Conservation (phyloP, 148 eudicot genomes). For the Camellia lanceoleosa region DNA sequence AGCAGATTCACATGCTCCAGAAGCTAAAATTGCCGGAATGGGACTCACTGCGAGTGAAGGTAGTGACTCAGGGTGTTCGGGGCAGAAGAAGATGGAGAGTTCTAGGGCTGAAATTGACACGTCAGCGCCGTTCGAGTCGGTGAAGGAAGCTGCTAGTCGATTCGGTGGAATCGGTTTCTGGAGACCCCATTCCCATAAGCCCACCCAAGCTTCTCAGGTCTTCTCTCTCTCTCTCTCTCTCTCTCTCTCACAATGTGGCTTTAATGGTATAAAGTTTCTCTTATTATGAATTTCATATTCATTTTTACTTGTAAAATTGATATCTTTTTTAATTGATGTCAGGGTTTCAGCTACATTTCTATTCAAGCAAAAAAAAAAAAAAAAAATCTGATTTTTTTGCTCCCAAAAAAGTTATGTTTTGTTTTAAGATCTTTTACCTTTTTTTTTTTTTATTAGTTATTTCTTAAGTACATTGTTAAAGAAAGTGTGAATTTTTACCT, state of each 20-base stretch:
- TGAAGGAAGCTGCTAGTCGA: conserved; percentile 74
- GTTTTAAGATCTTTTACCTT: no score
- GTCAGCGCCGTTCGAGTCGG: conserved; percentile 91
- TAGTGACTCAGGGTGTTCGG: neutral
- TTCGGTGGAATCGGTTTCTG: conserved; percentile 91
- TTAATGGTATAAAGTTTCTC: neutral
- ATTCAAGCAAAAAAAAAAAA: neutral
- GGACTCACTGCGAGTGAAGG: neutral
- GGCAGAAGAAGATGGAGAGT: conserved; percentile 14
- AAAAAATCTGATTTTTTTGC: no score
- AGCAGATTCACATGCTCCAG: neutral
- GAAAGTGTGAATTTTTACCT: neutral
- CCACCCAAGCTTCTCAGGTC: conserved; percentile 23
- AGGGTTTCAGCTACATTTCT: conserved; percentile 1
- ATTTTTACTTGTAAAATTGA: neutral
- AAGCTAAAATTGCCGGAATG: neutral
- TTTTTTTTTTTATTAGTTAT: neutral
- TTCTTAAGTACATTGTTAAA: neutral
- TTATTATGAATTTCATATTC: neutral
- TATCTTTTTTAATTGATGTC: neutral
- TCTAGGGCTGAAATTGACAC: conserved; percentile 77
- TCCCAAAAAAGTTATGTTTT: no score
- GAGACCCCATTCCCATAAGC: conserved; percentile 47
- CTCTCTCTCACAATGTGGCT: neutral
- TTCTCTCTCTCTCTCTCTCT: neutral